These are phyloP conservation scores for Calycina herbarum DNA, from an alignment of 2,329 filamentous ascomycete species.

Conservation along the genomic window DNA sequence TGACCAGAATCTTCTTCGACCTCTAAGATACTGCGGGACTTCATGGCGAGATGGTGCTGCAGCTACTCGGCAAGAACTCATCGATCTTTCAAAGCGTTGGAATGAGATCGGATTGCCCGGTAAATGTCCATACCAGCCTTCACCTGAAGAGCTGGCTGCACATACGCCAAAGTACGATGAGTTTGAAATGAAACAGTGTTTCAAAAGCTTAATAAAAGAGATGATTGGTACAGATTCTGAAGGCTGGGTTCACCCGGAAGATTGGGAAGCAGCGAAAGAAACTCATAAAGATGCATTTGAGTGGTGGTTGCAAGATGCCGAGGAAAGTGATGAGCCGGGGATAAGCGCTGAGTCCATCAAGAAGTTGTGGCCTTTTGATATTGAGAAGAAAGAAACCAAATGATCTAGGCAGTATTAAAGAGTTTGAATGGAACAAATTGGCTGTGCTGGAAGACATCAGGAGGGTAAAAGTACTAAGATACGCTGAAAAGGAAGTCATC, in stretches of 20 bases:
- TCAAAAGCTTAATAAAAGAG: conserved; percentile 21
- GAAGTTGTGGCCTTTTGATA: conserved; percentile 8
- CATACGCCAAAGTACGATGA: conserved; percentile 24
- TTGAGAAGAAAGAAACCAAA: no score
- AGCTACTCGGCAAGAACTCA: conserved; percentile 27
- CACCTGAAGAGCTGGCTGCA: conserved; percentile 20
- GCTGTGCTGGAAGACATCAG: no score
- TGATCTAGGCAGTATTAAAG: no score
- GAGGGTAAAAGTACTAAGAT: no score
- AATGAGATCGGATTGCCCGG: conserved; percentile 41
- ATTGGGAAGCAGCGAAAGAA: conserved; percentile 22
- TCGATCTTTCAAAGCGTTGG: conserved; percentile 41
- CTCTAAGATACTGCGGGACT: no score
- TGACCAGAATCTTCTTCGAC: no score
- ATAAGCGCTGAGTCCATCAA: conserved; percentile 6
- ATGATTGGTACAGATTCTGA: conserved; percentile 24
- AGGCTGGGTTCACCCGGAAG: conserved; percentile 28
- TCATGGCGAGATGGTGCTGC: no score
- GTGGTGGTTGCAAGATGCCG: background rate
- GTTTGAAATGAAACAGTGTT: conserved; percentile 22
- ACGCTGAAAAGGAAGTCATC: no score
- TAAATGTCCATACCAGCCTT: conserved; percentile 35
- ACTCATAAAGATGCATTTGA: conserved; percentile 8
- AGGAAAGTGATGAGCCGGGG: background rate
- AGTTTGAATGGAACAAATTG: no score